A percentile compares a stretch with the other conserved stretches of the same genome.
phyloP scores from a whole-genome alignment of 2,329 filamentous ascomycete species.

The Colletotrichum cordylinicola region DNA sequence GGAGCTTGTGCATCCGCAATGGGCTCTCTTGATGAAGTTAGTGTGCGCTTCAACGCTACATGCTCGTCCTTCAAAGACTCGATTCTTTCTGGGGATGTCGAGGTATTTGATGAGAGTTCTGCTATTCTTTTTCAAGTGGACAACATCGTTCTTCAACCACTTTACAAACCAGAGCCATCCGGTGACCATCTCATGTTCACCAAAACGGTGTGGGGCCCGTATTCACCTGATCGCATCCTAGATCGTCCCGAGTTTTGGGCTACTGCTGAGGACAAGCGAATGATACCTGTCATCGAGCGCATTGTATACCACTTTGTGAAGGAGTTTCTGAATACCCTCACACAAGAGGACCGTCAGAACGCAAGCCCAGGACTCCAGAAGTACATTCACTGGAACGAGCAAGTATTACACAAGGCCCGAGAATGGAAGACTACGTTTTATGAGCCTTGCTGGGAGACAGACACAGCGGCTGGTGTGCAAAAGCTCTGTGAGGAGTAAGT shows the following conservation, averaged over 20 bases:
- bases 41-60: not conserved
- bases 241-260: not conserved
- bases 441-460: not conserved
- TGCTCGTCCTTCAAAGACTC: not conserved
- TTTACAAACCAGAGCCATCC: not conserved
- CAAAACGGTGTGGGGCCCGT: not conserved
- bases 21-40: not conserved
- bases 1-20: not conserved
- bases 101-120: not conserved
- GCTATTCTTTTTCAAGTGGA: not conserved
- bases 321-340: not conserved
- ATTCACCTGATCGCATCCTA: not conserved
- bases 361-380: not conserved
- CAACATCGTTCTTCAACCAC: not conserved
- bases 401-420: not conserved
- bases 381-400: conserved; percentile 4
- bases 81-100: not conserved
- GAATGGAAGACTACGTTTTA: not conserved
- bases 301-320: not conserved
- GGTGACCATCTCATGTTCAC: not conserved
- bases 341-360: not conserved
- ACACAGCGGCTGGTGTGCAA: not conserved
- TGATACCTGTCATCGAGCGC: conserved; percentile 5
- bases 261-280: conserved; percentile 1
- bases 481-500: not conserved